Conservation (phyloP, 1,139 yeast species). For the Scheffersomyces titani region DNA sequence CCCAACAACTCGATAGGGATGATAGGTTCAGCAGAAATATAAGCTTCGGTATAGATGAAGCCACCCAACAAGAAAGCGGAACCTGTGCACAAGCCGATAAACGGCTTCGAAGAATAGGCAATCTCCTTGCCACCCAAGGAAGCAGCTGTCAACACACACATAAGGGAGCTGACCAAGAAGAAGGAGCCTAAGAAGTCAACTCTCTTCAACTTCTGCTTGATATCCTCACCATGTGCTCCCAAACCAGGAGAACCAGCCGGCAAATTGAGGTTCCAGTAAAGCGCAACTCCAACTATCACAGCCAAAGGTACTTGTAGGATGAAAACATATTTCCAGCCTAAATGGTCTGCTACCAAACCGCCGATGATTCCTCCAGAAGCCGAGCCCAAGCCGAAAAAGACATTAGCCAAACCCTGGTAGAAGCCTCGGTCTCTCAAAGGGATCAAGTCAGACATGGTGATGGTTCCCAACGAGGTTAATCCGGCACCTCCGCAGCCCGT, state of each 20-base stretch:
- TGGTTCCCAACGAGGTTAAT: slow-evolving; percentile 50
- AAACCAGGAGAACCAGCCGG: slow-evolving; percentile 52
- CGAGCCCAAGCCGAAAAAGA: slow-evolving; percentile 68
- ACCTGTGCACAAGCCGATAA: slow-evolving; percentile 26
- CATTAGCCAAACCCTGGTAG: slow-evolving; percentile 59
- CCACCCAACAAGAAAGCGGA: slow-evolving; percentile 23
- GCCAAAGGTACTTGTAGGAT: slow-evolving; percentile 64
- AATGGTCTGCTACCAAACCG: slow-evolving; percentile 65
- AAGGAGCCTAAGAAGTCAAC: slow-evolving; percentile 77
- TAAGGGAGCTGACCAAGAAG: slow-evolving; percentile 57
- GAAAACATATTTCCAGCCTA: slow-evolving; percentile 78
- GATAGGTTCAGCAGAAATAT: slow-evolving; percentile 65
- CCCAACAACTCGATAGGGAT: slow-evolving; percentile 58
- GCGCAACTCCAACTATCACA: slow-evolving; percentile 43
- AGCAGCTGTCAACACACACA: slow-evolving; percentile 60
- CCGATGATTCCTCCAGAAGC: slow-evolving; percentile 70
- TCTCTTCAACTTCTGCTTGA: slow-evolving; percentile 50
- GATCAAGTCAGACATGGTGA: slow-evolving; percentile 53
- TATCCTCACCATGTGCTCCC: slow-evolving; percentile 36
- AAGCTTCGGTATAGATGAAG: slow-evolving; percentile 55
- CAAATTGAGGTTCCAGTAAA: slow-evolving; percentile 40
- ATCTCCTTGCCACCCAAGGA: slow-evolving; percentile 67
- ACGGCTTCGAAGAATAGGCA: slow-evolving; percentile 34
- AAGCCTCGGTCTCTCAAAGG: slow-evolving; percentile 55
- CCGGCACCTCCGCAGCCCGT: slow-evolving; percentile 65